Base-by-base conservation (phyloP, 1,284 basidiomycete genomes). In the Meira nashicola region DNA sequence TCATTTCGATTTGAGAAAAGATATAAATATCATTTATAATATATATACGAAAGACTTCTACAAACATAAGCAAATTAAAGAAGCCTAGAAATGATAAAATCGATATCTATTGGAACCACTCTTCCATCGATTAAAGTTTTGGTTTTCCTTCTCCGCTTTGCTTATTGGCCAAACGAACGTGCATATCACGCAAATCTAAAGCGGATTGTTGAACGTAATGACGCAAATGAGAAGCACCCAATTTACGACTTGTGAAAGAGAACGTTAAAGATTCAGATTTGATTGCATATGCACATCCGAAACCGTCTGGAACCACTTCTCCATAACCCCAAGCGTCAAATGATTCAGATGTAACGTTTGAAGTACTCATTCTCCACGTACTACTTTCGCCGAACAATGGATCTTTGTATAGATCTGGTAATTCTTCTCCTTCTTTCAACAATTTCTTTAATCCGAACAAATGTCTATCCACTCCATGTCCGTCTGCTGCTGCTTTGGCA, bases 311-410 rank as follows among this genome's bases (percentile, higher is more conserved):
- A n/a, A 59, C 60, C n/a, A 84, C 90, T 84, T 96, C 91, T 11
- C 93, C 93, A 77, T 94, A 97, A 37, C 94, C 94, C 93, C 94
- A 96, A 39, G 92, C 92, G 69, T 93, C 89, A 52, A 98, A 83
- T 79, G 84, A 91, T 62, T 84, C 84, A 55, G 86, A 88, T 55
- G 87, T 89, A 65, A 98, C 82, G 79, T 96, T 89, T 68, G 87
- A 89, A 4, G 94, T 98, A 49, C 87, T 90, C 66, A 98, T 81
- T 79, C 92, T 89, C 95, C 94, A 98, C 78, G 92, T 89, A 56
- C 79, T 85, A 43, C 86, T 89, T 77, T 83, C 83, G 11, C 82
- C 78, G 73, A 85, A 95, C 15, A 87, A 86, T 53, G 82, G 81
- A 74, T 98, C 93, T 57, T 80, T 83, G 82, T 91, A 96, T 11